Percentiles rank a stretch among this genome's conserved stretches.
phyloP scores from a whole-genome alignment of 352 stramenopile species.

The Pythium dissotocum region DNA sequence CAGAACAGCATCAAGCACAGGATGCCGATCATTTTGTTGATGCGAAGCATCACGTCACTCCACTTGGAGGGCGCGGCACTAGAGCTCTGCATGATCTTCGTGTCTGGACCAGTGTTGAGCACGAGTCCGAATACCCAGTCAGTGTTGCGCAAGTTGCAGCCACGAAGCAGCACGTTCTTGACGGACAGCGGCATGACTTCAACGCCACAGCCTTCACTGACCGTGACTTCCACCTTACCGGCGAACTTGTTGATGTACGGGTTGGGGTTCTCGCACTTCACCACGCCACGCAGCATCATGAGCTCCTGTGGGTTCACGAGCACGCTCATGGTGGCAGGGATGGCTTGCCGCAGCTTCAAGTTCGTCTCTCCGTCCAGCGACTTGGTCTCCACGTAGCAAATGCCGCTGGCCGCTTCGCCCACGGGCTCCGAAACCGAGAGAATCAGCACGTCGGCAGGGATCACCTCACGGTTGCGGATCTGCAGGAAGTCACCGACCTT shows the following conservation, averaged over 20 bases:
- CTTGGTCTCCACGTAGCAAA: slow-evolving; percentile 55
- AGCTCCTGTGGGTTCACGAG: slow-evolving; percentile 56
- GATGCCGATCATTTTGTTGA: slow-evolving; percentile 82
- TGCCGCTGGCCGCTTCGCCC: slow-evolving; percentile 63
- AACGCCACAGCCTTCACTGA: slow-evolving; percentile 60
- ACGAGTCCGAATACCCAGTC: slow-evolving; percentile 87
- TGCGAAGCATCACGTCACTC: slow-evolving; percentile 80
- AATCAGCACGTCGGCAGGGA: slow-evolving; percentile 85
- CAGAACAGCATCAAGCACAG: slow-evolving; percentile 68
- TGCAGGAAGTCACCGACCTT: slow-evolving; percentile 86
- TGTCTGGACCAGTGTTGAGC: slow-evolving; percentile 90
- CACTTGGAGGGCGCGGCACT: slow-evolving; percentile 77
- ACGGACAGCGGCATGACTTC: slow-evolving; percentile 78
- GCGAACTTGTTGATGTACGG: slow-evolving; percentile 89
- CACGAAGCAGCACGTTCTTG: slow-evolving; percentile 90
- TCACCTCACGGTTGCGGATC: slow-evolving; percentile 79
- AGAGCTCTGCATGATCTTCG: slow-evolving; percentile 90
- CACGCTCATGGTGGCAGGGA: slow-evolving; percentile 65
- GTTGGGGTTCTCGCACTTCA: slow-evolving; percentile 82
- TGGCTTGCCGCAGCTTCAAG: slow-evolving; percentile 21
- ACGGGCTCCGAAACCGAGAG: slow-evolving; percentile 75
- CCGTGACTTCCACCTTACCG: slow-evolving; percentile 74
- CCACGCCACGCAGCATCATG: slow-evolving; percentile 51
- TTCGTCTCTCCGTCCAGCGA: slow-evolving; percentile 5
- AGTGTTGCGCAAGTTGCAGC: slow-evolving; percentile 88